Conservation (phyloP, 331 rosid genomes). For the Arachis monticola region DNA sequence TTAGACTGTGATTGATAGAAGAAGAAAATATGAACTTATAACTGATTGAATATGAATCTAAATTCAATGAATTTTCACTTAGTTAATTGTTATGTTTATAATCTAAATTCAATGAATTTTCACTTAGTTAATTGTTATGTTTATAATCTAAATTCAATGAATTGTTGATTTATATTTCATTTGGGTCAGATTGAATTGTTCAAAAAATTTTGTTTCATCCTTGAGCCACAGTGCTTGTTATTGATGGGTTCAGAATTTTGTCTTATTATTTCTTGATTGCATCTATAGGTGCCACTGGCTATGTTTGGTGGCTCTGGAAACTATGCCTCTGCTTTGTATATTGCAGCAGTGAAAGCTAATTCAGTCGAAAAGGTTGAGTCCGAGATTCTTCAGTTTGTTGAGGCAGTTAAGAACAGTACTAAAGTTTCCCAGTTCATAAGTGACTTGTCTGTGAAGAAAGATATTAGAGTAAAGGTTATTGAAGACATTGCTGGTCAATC, state of each 20-base stretch:
- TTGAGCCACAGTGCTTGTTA: neutral
- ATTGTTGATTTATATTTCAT: constrained; percentile 6
- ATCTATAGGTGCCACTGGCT: constrained; percentile 74
- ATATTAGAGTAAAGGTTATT: constrained; percentile 60
- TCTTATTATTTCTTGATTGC: constrained; percentile 20
- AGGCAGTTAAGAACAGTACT: constrained; percentile 59
- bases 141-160: neutral
- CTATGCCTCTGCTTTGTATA: constrained; percentile 90
- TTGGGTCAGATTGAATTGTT: constrained; percentile 16
- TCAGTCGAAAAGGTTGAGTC: constrained; percentile 75
- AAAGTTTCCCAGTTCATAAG: constrained; percentile 58
- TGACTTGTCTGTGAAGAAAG: constrained; percentile 66
- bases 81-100: neutral
- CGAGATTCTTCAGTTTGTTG: constrained; percentile 68
- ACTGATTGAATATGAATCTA: neutral
- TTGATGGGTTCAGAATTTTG: neutral
- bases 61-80: constrained; percentile 1
- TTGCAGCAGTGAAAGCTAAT: constrained; percentile 72
- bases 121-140: neutral
- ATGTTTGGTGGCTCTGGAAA: constrained; percentile 92
- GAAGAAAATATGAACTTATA: neutral
- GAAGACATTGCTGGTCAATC: constrained; percentile 57
- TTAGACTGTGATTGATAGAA: constrained; percentile 1
- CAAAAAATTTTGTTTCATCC: neutral
- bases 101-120: constrained; percentile 9